Base-by-base conservation (phyloP, 1,284 basidiomycete genomes). In the Cutaneotrichosporon sp. region DNA sequence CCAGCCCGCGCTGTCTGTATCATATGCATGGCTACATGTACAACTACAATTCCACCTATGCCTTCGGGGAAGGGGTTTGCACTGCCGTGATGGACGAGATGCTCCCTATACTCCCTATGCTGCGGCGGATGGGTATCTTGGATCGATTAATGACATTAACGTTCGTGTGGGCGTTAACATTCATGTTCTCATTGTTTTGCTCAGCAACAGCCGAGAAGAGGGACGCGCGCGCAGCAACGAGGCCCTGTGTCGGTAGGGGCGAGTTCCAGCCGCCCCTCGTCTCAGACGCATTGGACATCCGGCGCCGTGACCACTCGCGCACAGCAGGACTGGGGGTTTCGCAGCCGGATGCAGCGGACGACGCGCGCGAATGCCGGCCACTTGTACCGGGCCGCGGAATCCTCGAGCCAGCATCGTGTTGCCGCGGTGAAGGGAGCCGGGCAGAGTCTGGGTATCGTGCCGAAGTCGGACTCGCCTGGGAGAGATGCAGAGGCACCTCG, bases 1-100 rank as follows among this genome's bases (percentile, higher is more conserved):
- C 16, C 37, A 38, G n/a, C 17, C 19, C 16, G 26, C 20, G 17
- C 38, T 49, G 47, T 49, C 22, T 49, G 37, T 47, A 49, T 34
- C 38, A 41, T 41, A 41, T 41, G 47, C 47, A 41, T 49, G 46
- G 38, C 38, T 46, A 46, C 45, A 37, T 49, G 37, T 49, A 49
- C 46, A 41, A 49, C 22, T 46, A 46, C 33, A 46, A 27, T 25
- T 22, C 8, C 34, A 17, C 20, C 22, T 12, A 41, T n/a, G 38
- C 24, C 38, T 41, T 41, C 6, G 37, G 37, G 8, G 38, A 41
- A 6, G 38, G 24, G 10, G 29, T 31, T 22, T 32, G 29, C 16
- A 31, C 43, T 14, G 43, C 31, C 12, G 29, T 33, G n/a, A 47
- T 26, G 25, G 33, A 37, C 16, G 33, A 37, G 16, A 47, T 38